Percentiles rank a stretch among this genome's conserved stretches.
phyloP scores from a whole-genome alignment of 1,284 basidiomycete species.

The Heliocybe sulcata region DNA sequence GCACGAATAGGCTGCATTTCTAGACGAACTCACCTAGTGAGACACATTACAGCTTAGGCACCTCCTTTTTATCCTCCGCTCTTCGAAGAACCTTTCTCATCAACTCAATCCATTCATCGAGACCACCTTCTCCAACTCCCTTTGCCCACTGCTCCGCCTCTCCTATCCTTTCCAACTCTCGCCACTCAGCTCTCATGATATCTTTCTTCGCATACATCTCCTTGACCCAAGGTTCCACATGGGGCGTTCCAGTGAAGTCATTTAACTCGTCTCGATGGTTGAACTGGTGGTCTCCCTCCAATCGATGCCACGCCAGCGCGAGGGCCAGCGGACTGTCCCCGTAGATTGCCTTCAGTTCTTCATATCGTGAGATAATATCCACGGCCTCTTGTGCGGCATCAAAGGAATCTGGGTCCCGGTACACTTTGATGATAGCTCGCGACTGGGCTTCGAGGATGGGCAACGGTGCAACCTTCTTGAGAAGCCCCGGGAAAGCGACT shows the following conservation, averaged over 20 bases:
- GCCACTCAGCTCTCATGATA: conserved; percentile 49
- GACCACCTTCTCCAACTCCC: conserved; percentile 49
- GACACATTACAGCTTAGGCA: background rate
- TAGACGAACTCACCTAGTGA: background rate
- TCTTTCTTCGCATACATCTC: conserved; percentile 46
- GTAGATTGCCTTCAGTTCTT: conserved; percentile 25
- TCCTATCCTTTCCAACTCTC: conserved; percentile 44
- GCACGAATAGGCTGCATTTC: no score
- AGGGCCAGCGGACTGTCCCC: conserved; percentile 28
- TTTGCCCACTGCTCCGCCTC: conserved; percentile 51
- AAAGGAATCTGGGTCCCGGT: conserved; percentile 40
- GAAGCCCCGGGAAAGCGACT: conserved; percentile 61
- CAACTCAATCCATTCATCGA: conserved; percentile 57
- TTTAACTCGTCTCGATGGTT: conserved; percentile 58
- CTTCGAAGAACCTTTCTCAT: conserved; percentile 35
- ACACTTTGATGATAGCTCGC: conserved; percentile 44
- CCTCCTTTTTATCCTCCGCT: background rate
- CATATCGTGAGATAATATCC: conserved; percentile 40
- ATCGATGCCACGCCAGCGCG: conserved; percentile 47
- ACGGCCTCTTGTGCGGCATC: conserved; percentile 39
- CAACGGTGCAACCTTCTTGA: conserved; percentile 48
- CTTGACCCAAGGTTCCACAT: conserved; percentile 48
- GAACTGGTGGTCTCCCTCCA: conserved; percentile 49
- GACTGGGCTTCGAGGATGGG: conserved; percentile 66
- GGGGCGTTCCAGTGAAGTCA: conserved; percentile 33